Percentiles rank a stretch among this genome's conserved stretches.
Evolutionary conservation across 2,329 filamentous ascomycete genomes (phyloP).

Genomic region (Fusarium penzigii): DNA sequence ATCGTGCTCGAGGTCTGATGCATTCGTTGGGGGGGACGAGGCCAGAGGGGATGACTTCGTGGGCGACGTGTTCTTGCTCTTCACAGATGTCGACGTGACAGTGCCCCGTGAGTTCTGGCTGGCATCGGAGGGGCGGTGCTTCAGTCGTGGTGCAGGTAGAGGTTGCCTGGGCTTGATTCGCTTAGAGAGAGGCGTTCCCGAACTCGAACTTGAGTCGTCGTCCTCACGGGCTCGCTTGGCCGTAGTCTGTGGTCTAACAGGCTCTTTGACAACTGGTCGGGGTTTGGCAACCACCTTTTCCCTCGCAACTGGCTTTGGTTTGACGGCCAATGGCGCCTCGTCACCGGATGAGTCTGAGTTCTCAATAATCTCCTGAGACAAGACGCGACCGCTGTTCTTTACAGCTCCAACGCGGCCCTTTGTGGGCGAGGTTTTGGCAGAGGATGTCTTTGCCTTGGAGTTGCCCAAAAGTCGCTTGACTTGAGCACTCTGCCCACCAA

Average conservation of each 20-base stretch:
- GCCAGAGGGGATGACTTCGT: constrained; percentile 65
- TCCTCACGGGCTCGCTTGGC: constrained; percentile 55
- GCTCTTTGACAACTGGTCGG: constrained; percentile 31
- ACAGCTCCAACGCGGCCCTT: constrained; percentile 41
- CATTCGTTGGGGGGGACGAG: constrained; percentile 66
- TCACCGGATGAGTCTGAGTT: constrained; percentile 59
- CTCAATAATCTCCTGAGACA: constrained; percentile 58
- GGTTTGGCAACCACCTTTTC: constrained; percentile 35
- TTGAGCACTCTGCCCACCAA: constrained; percentile 53
- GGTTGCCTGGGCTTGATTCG: constrained; percentile 54
- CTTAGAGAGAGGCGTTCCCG: constrained; percentile 58
- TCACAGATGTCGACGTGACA: constrained; percentile 42
- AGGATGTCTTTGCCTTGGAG: constrained; percentile 36
- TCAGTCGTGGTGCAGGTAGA: constrained; percentile 34
- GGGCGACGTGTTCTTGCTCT: constrained; percentile 57
- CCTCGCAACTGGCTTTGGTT: constrained; percentile 35
- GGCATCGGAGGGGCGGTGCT: constrained; percentile 50
- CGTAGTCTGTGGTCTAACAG: constrained; percentile 35
- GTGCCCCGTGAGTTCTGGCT: constrained; percentile 48
- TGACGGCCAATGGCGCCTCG: constrained; percentile 41
- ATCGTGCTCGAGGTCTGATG: constrained; percentile 59
- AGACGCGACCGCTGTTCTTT: constrained; percentile 44
- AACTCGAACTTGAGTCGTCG: constrained; percentile 60
- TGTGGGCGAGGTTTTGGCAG: constrained; percentile 37
- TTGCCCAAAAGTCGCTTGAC: constrained; percentile 53